These are phyloP conservation scores for Talaromyces stipitatus DNA, from an alignment of 495 filamentous ascomycete species.

Conservation along the genomic window DNA sequence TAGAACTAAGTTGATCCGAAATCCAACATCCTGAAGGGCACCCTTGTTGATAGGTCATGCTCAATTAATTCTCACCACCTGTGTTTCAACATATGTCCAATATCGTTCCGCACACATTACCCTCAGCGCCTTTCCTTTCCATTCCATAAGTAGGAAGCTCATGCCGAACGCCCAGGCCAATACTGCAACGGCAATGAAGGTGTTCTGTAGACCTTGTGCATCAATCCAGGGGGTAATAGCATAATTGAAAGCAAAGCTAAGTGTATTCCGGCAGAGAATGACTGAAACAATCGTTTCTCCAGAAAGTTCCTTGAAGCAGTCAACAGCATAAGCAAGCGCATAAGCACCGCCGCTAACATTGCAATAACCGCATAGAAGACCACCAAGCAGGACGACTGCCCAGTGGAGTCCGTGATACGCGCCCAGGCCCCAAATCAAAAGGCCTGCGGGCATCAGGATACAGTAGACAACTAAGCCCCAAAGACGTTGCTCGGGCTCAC, in stretches of 20 bases:
- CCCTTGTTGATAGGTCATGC: no score
- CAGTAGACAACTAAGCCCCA: conserved; percentile 18
- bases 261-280: conserved; percentile 50
- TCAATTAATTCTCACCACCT: neutral
- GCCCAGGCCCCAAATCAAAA: conserved; percentile 27
- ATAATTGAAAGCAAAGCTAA: conserved; percentile 21
- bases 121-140: conserved; percentile 3
- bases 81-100: conserved; percentile 7
- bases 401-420: conserved; percentile 22
- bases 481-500: conserved; percentile 26
- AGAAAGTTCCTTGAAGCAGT: conserved; percentile 36
- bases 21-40: neutral
- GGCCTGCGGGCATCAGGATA: conserved; percentile 21
- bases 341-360: conserved; percentile 26
- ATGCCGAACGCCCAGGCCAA: conserved; percentile 4
- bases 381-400: conserved; percentile 25
- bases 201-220: neutral
- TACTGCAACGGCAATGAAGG: conserved; percentile 3
- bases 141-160: conserved; percentile 5
- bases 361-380: conserved; percentile 25
- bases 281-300: conserved; percentile 49
- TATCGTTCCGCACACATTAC: conserved; percentile 2
- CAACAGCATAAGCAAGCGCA: conserved; percentile 33
- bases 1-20: neutral
- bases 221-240: conserved; percentile 7